Percentiles rank a stretch among this genome's conserved stretches.
Evolutionary conservation across 768 basidiomycete genomes (phyloP).

Genomic region (Amyloporia xantha): DNA sequence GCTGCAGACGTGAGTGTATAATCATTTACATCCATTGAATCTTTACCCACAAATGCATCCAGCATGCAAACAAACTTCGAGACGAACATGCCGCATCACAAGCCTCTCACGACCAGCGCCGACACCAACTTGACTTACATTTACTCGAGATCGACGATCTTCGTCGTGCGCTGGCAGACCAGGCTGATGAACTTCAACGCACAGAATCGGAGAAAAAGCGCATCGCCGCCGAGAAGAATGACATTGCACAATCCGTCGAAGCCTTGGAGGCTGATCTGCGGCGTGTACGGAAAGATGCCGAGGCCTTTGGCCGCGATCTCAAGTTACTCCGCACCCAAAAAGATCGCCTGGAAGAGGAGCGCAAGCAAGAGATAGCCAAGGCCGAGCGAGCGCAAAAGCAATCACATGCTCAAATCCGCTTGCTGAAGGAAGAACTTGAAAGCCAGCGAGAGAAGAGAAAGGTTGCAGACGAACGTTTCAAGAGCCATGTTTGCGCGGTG

Average conservation of each 20-base stretch:
- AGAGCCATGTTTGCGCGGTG: constrained; percentile 54
- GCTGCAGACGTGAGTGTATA: constrained; percentile 51
- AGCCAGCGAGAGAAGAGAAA: constrained; percentile 43
- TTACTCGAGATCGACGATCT: constrained; percentile 71
- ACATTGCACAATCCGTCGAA: constrained; percentile 59
- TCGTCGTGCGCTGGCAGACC: constrained; percentile 55
- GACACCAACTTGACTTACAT: constrained; percentile 68
- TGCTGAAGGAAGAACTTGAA: constrained; percentile 62
- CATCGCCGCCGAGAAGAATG: constrained; percentile 54
- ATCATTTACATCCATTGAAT: not conserved
- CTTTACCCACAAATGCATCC: not conserved
- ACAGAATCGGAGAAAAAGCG: constrained; percentile 59
- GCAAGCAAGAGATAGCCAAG: constrained; percentile 43
- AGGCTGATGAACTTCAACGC: constrained; percentile 55
- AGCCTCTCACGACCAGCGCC: constrained; percentile 61
- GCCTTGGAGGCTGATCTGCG: constrained; percentile 65
- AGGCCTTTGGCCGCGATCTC: constrained; percentile 72
- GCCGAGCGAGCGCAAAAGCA: constrained; percentile 66
- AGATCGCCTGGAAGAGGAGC: constrained; percentile 38
- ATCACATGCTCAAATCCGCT: constrained; percentile 52
- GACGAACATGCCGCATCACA: constrained; percentile 57
- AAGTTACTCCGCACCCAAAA: constrained; percentile 62
- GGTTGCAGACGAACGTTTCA: constrained; percentile 40
- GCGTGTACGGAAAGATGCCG: constrained; percentile 71
- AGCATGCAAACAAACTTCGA: constrained; percentile 59